A percentile compares a stretch with the other conserved stretches of the same genome.
Evolutionary conservation across 169 alveolate genomes (phyloP).

Genomic region (Fabrea salina): DNA sequence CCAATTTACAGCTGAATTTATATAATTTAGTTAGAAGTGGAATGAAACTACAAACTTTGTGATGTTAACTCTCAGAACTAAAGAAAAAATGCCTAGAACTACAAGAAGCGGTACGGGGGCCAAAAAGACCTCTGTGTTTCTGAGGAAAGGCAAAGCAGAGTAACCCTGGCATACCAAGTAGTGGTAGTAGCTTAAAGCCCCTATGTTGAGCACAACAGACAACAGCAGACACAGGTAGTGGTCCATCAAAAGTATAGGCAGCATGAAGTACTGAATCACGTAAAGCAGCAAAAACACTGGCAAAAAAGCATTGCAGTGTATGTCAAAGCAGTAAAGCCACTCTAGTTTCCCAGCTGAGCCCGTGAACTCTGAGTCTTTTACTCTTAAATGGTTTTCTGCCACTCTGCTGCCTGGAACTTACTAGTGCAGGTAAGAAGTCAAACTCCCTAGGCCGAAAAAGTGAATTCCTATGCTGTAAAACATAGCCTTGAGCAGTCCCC

Average conservation of each 20-base stretch:
- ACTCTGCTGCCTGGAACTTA: not conserved
- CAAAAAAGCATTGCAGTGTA: slow-evolving; percentile 46
- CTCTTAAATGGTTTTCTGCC: not conserved
- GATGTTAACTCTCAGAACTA: not conserved
- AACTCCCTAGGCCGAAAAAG: not conserved
- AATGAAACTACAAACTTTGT: not conserved
- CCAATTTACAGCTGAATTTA: no score
- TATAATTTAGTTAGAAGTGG: no score
- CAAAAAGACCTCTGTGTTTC: not conserved
- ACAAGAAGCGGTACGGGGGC: not conserved
- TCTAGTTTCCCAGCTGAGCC: slow-evolving; percentile 44
- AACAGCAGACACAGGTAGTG: not conserved
- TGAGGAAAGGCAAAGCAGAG: slow-evolving; percentile 4
- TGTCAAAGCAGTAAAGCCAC: slow-evolving; percentile 48
- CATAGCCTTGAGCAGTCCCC: not conserved
- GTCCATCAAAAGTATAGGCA: slow-evolving; percentile 38
- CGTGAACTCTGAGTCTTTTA: not conserved
- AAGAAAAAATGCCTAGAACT: not conserved
- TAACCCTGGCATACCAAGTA: slow-evolving; percentile 9
- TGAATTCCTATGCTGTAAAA: not conserved
- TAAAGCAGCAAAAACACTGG: slow-evolving; percentile 30
- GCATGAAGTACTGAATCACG: slow-evolving; percentile 36
- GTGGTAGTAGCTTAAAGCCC: not conserved
- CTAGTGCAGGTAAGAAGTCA: slow-evolving; percentile 8
- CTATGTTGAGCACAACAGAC: not conserved